Evolutionary conservation across 805 yeast genomes (phyloP), one percentile per base, ranked within the genome.

Genomic region (Saccharomyces kudriavzevii): DNA sequence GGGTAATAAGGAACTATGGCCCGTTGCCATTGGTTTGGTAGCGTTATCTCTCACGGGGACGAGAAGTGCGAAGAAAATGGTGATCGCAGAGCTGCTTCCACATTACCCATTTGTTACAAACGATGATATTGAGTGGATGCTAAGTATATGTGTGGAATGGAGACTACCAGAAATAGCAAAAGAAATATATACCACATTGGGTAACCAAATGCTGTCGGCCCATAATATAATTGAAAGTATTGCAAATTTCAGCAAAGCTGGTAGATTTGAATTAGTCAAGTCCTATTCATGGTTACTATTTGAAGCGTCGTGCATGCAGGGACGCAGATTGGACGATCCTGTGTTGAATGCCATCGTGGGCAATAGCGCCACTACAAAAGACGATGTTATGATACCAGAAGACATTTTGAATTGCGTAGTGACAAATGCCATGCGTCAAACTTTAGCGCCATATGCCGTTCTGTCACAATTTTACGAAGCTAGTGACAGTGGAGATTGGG

Each of bases 81-180:
- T 80, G 0, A 74, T 87, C 35, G 76, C 81, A 3, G 83, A 81
- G 55, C 75, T 80, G 49, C 69, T 87, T 35, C 88, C 89, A 4
- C 76, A 75, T 24, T 86, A 74, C 63, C 74, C 82, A 47, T 83
- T 82, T 61, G 70, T 77, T 52, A 83, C 84, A 8, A 85, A 83
- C 62, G 91, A 86, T 64, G 95, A 87, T 64, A 75, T 85, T 56
- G 94, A 87, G 66, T 87, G 92, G 92, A 79, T 84, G 47, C 70
- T 87, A 50, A 79, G 88, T 2, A 73, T 87, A 4, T 85, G 92
- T 70, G 87, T 90, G 11, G 77, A 83, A 59, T 73, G 86, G 65
- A 80, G 78, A 60, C 66, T 86, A 45, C 74, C 81, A n/a, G 70
- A 76, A 6, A 82, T 87, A 11, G 81, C 87, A 0, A 75, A 76